Base-by-base conservation (phyloP, 192 early-diverging fungal genomes). In the Thamnidium elegans region DNA sequence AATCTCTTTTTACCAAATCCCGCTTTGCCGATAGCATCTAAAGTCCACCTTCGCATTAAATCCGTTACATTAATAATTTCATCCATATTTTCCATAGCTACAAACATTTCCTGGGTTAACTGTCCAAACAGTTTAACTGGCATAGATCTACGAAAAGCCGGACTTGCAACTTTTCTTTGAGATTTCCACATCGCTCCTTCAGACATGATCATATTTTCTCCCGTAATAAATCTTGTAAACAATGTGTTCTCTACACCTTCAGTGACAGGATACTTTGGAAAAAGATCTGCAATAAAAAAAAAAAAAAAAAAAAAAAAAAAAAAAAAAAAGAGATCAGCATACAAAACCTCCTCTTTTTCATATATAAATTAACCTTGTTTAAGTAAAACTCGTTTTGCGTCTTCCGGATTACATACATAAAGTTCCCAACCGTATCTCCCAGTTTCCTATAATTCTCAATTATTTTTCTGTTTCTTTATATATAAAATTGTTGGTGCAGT, bases 71-170 rank as follows among this genome's bases (percentile, higher is more conserved):
- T 23, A 11, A 44, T 14, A 7, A 17, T 59, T 0, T 43, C 21
- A 9, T 39, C 5, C 9, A 43, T 19, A n/a, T 36, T 45, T 39
- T 66, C 55, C n/a, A 66, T 46, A 11, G 47, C 31, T 4, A 50
- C 47, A 36, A 58, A 58, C 1, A 39, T 9, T 20, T 66, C 39
- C 19, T 20, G 31, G 11, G 47, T 23, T 4, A 69, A 11, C 7
- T 47, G 43, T 8, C 60, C 51, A 39, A 69, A 69, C 5, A 48
- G 17, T 4, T 69, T 47, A 7, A 63, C 61, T 1, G 67, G 67
- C 67, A 69, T 26, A 11, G 67, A 55, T 42, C 67, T 42, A 53
- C 50, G 60, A 15, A 69, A 69, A 0, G 67, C 67, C 13, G 67
- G 67, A 36, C 63, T 69, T 8, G 43, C 46, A 0, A 39, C 36